A percentile compares a stretch with the other conserved stretches of the same genome.
Evolutionary conservation across 2,329 filamentous ascomycete species (phyloP).

Genomic region (Neospermospora avenae): DNA sequence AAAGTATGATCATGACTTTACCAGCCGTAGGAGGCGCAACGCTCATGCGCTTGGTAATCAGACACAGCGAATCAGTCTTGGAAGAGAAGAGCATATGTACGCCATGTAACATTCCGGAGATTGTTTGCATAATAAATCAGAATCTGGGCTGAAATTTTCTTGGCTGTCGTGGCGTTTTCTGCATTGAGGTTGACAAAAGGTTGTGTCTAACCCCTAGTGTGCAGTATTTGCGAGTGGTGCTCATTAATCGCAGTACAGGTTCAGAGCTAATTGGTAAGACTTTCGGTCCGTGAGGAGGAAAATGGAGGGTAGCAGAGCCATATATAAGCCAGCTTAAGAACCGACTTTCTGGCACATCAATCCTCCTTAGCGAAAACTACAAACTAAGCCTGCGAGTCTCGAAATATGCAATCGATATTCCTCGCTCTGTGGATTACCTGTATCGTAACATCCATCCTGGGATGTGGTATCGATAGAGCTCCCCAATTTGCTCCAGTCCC

Average conservation of each 20-base stretch:
- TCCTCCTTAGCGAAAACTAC: neutral
- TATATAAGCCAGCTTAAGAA: too few species aligned
- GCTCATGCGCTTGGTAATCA: constrained; percentile 3
- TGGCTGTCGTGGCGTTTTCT: neutral
- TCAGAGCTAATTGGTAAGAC: too few species aligned
- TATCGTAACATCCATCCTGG: neutral
- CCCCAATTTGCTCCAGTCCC: constrained; percentile 15
- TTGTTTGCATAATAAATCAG: neutral
- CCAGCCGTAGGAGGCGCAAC: neutral
- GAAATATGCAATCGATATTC: neutral
- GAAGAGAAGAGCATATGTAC: neutral
- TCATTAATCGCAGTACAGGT: neutral
- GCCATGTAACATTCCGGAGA: neutral
- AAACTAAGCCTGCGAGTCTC: neutral
- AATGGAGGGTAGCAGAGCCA: neutral
- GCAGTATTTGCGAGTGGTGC: neutral
- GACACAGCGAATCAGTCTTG: neutral
- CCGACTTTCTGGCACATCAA: neutral
- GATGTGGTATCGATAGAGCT: constrained; percentile 6
- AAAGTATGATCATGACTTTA: neutral
- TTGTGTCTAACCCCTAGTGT: neutral
- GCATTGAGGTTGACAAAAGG: neutral
- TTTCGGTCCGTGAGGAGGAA: neutral
- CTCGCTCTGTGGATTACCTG: neutral
- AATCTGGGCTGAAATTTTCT: neutral